These are phyloP conservation scores for Linanthus parryae DNA, from an alignment of 148 eudicot genomes.

Conservation along the genomic window DNA sequence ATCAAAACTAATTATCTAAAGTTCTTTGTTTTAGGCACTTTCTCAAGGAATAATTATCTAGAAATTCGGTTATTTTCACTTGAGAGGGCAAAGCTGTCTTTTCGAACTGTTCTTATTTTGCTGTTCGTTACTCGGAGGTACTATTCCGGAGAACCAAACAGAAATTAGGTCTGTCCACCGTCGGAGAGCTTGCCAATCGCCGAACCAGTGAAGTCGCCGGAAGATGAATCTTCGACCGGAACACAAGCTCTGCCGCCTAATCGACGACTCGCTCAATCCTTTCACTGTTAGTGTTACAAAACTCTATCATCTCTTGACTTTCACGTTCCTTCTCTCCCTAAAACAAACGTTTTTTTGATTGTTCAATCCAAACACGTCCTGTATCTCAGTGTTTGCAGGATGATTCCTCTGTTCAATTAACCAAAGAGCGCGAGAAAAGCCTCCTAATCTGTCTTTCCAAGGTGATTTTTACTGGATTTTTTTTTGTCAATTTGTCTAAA, in stretches of 20 bases:
- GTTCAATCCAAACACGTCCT: neutral
- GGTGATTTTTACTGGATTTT: constrained; percentile 8
- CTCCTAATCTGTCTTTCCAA: constrained; percentile 33
- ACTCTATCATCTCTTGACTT: neutral
- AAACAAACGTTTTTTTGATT: neutral
- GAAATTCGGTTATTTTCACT: neutral
- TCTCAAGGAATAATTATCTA: constrained; percentile 10
- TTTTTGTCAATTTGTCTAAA: neutral
- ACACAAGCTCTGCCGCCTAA: constrained; percentile 34
- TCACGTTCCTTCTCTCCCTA: neutral
- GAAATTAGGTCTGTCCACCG: too few relatives aligned
- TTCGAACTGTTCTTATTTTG: neutral
- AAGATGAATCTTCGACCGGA: constrained; percentile 17
- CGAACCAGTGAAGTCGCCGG: too few relatives aligned
- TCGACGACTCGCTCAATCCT: constrained; percentile 33
- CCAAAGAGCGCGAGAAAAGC: constrained; percentile 24
- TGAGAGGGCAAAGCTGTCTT: neutral
- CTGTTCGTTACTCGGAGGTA: neutral
- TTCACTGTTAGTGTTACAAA: constrained; percentile 17
- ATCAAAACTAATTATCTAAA: too few relatives aligned
- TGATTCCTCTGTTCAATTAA: constrained; percentile 6
- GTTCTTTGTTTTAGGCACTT: too few relatives aligned
- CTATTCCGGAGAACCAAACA: neutral
- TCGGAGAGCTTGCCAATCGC: too few relatives aligned
- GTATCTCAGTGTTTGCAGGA: constrained; percentile 20